A percentile compares a stretch with the other conserved stretches of the same genome.
Evolutionary conservation across 2,329 filamentous ascomycete genomes (phyloP).

Genomic region (Tolypocladium pustulatum): DNA sequence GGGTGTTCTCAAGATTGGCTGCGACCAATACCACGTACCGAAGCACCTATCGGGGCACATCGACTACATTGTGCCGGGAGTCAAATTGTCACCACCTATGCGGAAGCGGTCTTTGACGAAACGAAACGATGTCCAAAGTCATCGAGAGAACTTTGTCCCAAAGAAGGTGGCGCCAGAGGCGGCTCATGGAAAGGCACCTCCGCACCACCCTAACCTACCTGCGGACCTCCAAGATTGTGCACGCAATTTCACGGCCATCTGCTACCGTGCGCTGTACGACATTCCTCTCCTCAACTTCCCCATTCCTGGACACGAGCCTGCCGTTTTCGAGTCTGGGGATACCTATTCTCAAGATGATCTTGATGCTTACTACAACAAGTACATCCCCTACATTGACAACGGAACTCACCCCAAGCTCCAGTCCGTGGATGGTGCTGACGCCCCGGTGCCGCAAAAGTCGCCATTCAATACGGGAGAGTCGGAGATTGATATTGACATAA

Average conservation of each 20-base stretch:
- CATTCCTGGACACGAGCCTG: constrained; percentile 38
- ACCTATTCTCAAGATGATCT: constrained; percentile 38
- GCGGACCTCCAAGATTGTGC: constrained; percentile 27
- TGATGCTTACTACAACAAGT: constrained; percentile 33
- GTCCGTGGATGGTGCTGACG: constrained; percentile 31
- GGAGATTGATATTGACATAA: constrained; percentile 37
- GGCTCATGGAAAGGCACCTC: not conserved
- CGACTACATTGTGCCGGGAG: constrained; percentile 38
- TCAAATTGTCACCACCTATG: constrained; percentile 23
- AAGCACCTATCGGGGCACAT: constrained; percentile 26
- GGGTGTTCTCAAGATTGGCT: constrained; percentile 9
- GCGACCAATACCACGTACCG: constrained; percentile 29
- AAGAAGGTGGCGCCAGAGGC: constrained; percentile 1
- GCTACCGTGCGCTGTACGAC: constrained; percentile 36
- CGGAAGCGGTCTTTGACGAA: constrained; percentile 2
- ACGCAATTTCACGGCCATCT: constrained; percentile 43
- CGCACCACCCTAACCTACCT: constrained; percentile 1
- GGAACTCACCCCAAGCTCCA: constrained; percentile 30
- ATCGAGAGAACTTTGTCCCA: constrained; percentile 1
- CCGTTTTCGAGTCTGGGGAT: constrained; percentile 39
- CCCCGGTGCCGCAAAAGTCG: constrained; percentile 22
- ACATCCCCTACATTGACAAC: constrained; percentile 27
- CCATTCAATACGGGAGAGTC: constrained; percentile 30
- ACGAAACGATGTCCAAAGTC: not conserved
- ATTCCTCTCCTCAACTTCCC: constrained; percentile 32